Conservation (phyloP, 164 flowering plant genomes). For the Vitis riparia region DNA sequence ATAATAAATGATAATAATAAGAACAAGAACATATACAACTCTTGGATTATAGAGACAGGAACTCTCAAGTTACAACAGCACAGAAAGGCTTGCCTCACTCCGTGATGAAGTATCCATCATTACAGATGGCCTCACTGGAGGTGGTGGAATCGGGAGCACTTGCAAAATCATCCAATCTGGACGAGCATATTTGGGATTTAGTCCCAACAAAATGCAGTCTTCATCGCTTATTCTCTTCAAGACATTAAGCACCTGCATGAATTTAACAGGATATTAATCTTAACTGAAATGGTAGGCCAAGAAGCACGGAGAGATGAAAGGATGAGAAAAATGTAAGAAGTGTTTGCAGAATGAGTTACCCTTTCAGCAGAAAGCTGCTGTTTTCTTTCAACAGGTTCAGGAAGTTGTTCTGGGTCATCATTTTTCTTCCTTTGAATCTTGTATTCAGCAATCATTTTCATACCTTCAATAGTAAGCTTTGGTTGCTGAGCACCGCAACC, state of each 20-base stretch:
- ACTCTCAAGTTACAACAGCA: background rate
- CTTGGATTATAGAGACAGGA: too few species aligned
- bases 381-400: conserved; percentile 98
- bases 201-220: conserved; percentile 74
- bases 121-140: conserved; percentile 99
- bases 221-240: conserved; percentile 95
- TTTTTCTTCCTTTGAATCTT: conserved; percentile 78
- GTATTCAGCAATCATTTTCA: conserved; percentile 99
- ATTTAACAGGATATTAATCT: conserved; percentile 6
- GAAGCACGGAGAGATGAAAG: too few species aligned
- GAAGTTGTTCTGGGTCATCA: conserved; percentile 92
- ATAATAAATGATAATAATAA: too few species aligned
- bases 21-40: too few species aligned
- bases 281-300: background rate
- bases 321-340: too few species aligned
- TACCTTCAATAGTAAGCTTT: conserved; percentile 87
- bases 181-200: conserved; percentile 91
- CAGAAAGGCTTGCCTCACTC: conserved; percentile 77
- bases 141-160: conserved; percentile 98
- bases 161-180: conserved; percentile 99
- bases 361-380: conserved; percentile 92
- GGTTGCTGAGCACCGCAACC: conserved; percentile 99
- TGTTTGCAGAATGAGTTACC: conserved; percentile 32
- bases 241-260: conserved; percentile 75
- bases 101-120: conserved; percentile 99